These are phyloP conservation scores for Wakefieldia striispora DNA, from an alignment of 768 basidiomycete species.

Conservation along the genomic window DNA sequence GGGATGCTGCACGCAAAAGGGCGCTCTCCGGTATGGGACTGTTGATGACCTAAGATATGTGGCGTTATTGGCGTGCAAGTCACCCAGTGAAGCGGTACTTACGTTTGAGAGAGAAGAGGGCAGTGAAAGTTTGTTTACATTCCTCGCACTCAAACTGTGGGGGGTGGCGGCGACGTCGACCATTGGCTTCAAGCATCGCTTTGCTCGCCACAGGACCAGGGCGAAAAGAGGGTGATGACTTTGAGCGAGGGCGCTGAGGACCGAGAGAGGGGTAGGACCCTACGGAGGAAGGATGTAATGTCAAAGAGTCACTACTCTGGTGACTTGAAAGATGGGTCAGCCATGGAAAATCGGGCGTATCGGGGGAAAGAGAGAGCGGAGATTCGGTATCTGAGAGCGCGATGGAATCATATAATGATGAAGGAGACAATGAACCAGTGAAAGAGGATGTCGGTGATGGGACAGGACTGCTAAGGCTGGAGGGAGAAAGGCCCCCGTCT, in stretches of 20 bases:
- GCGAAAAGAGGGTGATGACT: constrained; percentile 11
- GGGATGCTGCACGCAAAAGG: constrained; percentile 24
- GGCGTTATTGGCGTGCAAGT: constrained; percentile 2
- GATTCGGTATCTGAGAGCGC: constrained; percentile 23
- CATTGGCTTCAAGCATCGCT: constrained; percentile 33
- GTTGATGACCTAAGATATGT: constrained; percentile 23
- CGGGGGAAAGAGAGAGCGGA: constrained; percentile 16
- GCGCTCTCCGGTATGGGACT: constrained; percentile 28
- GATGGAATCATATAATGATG: constrained; percentile 6
- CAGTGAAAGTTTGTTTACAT: constrained; percentile 29
- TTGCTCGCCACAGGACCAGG: constrained; percentile 28
- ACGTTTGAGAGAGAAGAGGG: constrained; percentile 33
- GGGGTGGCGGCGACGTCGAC: constrained; percentile 30
- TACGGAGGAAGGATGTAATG: not conserved
- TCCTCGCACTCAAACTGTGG: constrained; percentile 16
- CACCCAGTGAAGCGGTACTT: constrained; percentile 2
- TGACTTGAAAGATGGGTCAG: not conserved
- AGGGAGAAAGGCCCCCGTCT: constrained; percentile 9
- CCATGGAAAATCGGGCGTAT: constrained; percentile 15
- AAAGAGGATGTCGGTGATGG: constrained; percentile 29
- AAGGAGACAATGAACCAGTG: constrained; percentile 23
- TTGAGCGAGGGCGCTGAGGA: constrained; percentile 19
- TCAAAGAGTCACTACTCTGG: constrained; percentile 11
- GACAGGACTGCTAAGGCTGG: constrained; percentile 11
- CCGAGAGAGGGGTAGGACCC: constrained; percentile 1